Evolutionary conservation across 2,329 filamentous ascomycete genomes (phyloP), one percentile per base, ranked within the genome.

Genomic region (Colletotrichum sp.): DNA sequence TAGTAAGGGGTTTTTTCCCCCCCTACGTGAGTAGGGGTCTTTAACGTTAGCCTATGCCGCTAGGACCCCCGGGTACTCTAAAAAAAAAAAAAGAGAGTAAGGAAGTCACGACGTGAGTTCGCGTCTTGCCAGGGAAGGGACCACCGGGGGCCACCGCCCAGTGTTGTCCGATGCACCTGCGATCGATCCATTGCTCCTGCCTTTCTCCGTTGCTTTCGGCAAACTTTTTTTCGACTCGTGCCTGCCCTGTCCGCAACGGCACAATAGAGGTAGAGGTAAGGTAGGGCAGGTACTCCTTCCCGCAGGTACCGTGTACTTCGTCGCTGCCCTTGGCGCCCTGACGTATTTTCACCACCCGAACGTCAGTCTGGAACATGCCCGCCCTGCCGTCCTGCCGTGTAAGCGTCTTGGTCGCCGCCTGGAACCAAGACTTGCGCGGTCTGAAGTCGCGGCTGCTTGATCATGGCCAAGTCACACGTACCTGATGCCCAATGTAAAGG

Each of bases 351-450:
- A 39, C 71, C 36, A 16, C 10, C 36, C 16, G 52, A 10, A 32
- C 49, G 15, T 52, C 30, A 65, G 32, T 34, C 62, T 72, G 55
- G 28, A 72, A 32, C 69, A 63, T 66, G 26, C 24, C 26, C 39
- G 65, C 36, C 55, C 28, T 69, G 57, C 39, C 36, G 39, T n/a
- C 12, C 36, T 39, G 66, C 57, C 57, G 44, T 65, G 44, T 36
- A 74, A 74, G 66, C 66, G 30, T 55, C 71, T 70, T 75, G 68
- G 72, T 67, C 39, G 28, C 34, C 36, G 24, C 62, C 24, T 12
- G 52, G 28, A 49, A 72, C 24, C 72, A 71, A 63, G 62, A 49
- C 52, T 30, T 62, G 24, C 4, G 68, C n/a, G 39, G 39, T 18
- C 57, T 52, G 34, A 21, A 44, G 67, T 26, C 16, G 52, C n/a